These are phyloP conservation scores for Tuber magnatum DNA, from an alignment of 495 filamentous ascomycete genomes.

Conservation along the genomic window DNA sequence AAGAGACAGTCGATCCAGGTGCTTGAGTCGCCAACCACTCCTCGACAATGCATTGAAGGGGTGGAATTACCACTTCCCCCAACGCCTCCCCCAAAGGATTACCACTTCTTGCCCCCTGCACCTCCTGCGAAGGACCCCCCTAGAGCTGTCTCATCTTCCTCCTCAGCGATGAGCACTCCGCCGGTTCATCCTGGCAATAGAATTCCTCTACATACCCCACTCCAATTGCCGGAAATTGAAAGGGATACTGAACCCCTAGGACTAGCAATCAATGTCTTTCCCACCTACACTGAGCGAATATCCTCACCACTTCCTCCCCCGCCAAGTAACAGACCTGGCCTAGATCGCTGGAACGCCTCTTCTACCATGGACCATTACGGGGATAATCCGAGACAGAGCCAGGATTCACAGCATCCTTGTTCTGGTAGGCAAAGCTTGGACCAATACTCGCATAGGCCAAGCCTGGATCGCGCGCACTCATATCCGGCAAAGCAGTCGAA, in stretches of 20 bases:
- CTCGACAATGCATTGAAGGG: constrained; percentile 34
- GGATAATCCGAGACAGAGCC: constrained; percentile 24
- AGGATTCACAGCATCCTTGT: constrained; percentile 28
- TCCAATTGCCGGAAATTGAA: constrained; percentile 39
- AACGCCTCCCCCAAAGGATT: constrained; percentile 40
- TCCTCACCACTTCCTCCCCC: constrained; percentile 21
- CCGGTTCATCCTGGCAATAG: constrained; percentile 26
- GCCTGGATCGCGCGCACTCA: constrained; percentile 25
- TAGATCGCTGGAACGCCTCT: constrained; percentile 33
- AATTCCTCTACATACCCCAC: constrained; percentile 33
- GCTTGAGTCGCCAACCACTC: constrained; percentile 39
- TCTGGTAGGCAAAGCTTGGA: constrained; percentile 35
- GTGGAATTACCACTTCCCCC: constrained; percentile 37
- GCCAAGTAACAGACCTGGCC: constrained; percentile 16
- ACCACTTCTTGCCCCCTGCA: constrained; percentile 34
- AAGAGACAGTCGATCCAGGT: constrained; percentile 25
- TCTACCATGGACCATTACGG: constrained; percentile 28
- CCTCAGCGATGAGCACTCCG: constrained; percentile 30
- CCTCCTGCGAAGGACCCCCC: constrained; percentile 38
- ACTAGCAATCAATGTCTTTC: constrained; percentile 34
- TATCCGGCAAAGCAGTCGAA: constrained; percentile 26
- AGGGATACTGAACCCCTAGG: constrained; percentile 39
- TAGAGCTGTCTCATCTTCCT: constrained; percentile 32
- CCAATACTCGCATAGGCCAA: constrained; percentile 36
- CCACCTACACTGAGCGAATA: constrained; percentile 21